A percentile compares a stretch with the other conserved stretches of the same genome.
Evolutionary conservation across 129 eudicot species (phyloP).

Genomic region (Centaurea solstitialis): DNA sequence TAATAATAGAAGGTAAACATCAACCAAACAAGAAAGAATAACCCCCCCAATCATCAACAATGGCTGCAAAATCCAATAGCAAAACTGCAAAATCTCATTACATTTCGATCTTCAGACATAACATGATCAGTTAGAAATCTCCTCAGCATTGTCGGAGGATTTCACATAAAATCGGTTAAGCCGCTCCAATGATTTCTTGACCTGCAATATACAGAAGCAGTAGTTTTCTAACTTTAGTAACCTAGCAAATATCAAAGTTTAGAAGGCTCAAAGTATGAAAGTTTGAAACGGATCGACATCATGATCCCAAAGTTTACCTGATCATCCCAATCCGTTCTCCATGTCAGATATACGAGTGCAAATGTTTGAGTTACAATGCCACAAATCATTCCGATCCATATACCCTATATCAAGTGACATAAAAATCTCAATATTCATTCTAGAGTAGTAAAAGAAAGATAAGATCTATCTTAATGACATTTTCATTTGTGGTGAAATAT

Average conservation of each 20-base stretch:
- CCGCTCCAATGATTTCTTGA: slow-evolving; percentile 47
- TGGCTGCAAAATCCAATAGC: slow-evolving; percentile 17
- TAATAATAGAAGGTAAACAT: not conserved
- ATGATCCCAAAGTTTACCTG: slow-evolving; percentile 38
- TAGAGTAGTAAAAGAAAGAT: not conserved
- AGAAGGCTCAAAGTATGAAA: not conserved
- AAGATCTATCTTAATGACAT: not conserved
- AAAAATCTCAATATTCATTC: slow-evolving; percentile 1
- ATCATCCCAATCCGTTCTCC: slow-evolving; percentile 67
- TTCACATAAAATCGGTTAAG: slow-evolving; percentile 47
- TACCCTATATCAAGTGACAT: slow-evolving; percentile 42
- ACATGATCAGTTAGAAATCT: slow-evolving; percentile 23
- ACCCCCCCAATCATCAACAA: slow-evolving; percentile 17
- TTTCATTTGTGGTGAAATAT: not conserved
- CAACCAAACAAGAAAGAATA: slow-evolving; percentile 22
- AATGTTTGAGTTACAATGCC: slow-evolving; percentile 51
- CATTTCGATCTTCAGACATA: not conserved
- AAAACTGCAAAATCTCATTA: slow-evolving; percentile 22
- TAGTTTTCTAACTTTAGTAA: not conserved
- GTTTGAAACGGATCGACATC: not conserved
- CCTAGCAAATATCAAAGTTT: not conserved
- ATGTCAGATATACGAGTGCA: slow-evolving; percentile 41
- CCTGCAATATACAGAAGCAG: slow-evolving; percentile 24
- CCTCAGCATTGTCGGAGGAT: slow-evolving; percentile 28
- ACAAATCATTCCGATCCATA: slow-evolving; percentile 77